These are phyloP conservation scores for Cercospora berteroae DNA, from an alignment of 2,329 filamentous ascomycete genomes.

Conservation along the genomic window DNA sequence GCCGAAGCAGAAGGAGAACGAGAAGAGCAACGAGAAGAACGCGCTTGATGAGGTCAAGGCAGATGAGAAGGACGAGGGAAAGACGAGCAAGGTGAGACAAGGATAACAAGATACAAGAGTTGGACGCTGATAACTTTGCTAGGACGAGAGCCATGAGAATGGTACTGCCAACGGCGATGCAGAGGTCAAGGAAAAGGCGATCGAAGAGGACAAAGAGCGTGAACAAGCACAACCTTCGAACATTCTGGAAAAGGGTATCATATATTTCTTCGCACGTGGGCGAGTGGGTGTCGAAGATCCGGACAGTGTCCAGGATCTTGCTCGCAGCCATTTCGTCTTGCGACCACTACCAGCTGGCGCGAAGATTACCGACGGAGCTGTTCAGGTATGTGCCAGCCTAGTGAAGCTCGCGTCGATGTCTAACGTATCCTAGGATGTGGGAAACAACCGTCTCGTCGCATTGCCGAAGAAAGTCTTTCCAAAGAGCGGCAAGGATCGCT, in stretches of 20 bases:
- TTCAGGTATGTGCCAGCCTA: conserved; percentile 35
- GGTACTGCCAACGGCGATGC: conserved; percentile 17
- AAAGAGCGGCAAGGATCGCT: conserved; percentile 63
- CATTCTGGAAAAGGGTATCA: conserved; percentile 80
- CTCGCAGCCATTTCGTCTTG: conserved; percentile 76
- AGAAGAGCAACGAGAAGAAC: conserved; percentile 21
- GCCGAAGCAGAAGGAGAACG: conserved; percentile 2
- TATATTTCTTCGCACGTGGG: conserved; percentile 86
- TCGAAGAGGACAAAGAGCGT: conserved; percentile 52
- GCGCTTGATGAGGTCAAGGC: conserved; percentile 35
- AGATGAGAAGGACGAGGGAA: conserved; percentile 32
- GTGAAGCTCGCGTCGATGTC: background rate
- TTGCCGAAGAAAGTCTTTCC: conserved; percentile 85
- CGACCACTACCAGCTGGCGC: conserved; percentile 69
- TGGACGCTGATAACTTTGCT: background rate
- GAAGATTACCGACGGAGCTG: conserved; percentile 59
- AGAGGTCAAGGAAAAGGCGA: conserved; percentile 37
- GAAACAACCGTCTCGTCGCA: conserved; percentile 69
- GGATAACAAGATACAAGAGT: background rate
- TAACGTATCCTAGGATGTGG: conserved; percentile 42
- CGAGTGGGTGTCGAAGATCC: conserved; percentile 72
- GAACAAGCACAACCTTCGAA: conserved; percentile 55
- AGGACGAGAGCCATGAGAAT: conserved; percentile 20
- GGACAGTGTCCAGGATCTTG: conserved; percentile 67
- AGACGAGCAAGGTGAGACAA: conserved; percentile 30